Percentiles rank a stretch among this genome's conserved stretches.
Evolutionary conservation across 768 basidiomycete genomes (phyloP).

Genomic region (Amanita rubescens): DNA sequence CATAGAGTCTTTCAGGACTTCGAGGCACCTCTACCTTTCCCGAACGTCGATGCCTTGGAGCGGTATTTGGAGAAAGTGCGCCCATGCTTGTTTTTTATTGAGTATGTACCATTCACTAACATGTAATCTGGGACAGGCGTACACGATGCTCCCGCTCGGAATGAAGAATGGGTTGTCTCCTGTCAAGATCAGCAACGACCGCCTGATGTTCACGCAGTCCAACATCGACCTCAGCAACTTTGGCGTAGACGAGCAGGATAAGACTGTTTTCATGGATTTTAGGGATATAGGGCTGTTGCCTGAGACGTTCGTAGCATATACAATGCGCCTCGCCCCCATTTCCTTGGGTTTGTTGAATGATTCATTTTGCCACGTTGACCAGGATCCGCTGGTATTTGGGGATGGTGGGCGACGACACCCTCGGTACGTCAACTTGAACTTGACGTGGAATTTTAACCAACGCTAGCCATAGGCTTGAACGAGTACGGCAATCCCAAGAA

Average conservation of each 20-base stretch:
- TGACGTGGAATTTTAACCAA: constrained; percentile 7
- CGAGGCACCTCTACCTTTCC: constrained; percentile 9
- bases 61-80: constrained; percentile 10
- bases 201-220: constrained; percentile 22
- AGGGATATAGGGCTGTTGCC: constrained; percentile 19
- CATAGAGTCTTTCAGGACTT: constrained; percentile 10
- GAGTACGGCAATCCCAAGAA: constrained; percentile 11
- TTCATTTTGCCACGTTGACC: constrained; percentile 8
- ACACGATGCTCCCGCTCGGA: constrained; percentile 3
- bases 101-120: constrained; percentile 10
- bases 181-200: constrained; percentile 16
- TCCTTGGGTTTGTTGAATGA: constrained; percentile 5
- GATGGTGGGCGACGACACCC: constrained; percentile 2
- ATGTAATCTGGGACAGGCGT: constrained; percentile 8
- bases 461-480: constrained; percentile 10
- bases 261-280: constrained; percentile 21
- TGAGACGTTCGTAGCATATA: constrained; percentile 12
- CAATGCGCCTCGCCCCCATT: constrained; percentile 5
- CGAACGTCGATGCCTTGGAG: constrained; percentile 6
- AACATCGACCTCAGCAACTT: constrained; percentile 22
- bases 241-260: constrained; percentile 18
- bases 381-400: constrained; percentile 7
- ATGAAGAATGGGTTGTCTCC: constrained; percentile 2
- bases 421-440: constrained; percentile 12
- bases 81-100: constrained; percentile 8